Evolutionary conservation across 169 alveolate species (phyloP), one percentile per base, ranked within the genome.

Genomic region (Eimeria zaria): DNA sequence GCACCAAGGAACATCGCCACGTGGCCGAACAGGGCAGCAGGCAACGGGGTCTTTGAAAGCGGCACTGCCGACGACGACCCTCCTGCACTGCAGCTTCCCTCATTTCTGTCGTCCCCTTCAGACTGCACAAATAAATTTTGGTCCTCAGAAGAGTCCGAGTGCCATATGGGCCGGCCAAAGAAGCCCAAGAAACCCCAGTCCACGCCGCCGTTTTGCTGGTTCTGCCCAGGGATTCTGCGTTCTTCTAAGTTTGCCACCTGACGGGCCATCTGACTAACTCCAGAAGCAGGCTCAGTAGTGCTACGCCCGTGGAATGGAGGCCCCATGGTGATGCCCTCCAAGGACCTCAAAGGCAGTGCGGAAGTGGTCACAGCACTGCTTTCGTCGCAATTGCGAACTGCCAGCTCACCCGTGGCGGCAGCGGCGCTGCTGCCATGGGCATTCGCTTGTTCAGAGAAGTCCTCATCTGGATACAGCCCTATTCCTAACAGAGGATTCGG

Each of bases 1-100:
- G 94, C 94, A 62, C 53, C 94, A 20, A 87, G 94, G 67, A 62
- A 87, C 69, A 87, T 24, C 30, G 94, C 94, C 27, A 87, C 94
- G 51, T 60, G 94, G 53, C 46, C 60, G 48, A 87, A 87, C 30
- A 87, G 69, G 83, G 83, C 83, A 27, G 94, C 46, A 87, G 94
- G 94, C 46, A 87, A 44, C 41, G 94, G 94, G 30, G 62, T 64
- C 51, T 33, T 51, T 51, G 94, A 62, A 27, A 64, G 69, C 30
- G 62, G 92, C 62, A 44, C n/a, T n/a, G 14, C 46, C 55, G 92
- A 9, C 46, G 44, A 36, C 8, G 64, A n/a, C 53, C 44, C 58
- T 30, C 18, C 58, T 30, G 22, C 41, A 84, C 16, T 33, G 41
- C 76, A 60, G 80, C 39, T 2, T 20, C 16, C 60, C n/a, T 12